These are phyloP conservation scores for Eucalyptus decipiens DNA, from an alignment of 345 rosid genomes.

Conservation along the genomic window DNA sequence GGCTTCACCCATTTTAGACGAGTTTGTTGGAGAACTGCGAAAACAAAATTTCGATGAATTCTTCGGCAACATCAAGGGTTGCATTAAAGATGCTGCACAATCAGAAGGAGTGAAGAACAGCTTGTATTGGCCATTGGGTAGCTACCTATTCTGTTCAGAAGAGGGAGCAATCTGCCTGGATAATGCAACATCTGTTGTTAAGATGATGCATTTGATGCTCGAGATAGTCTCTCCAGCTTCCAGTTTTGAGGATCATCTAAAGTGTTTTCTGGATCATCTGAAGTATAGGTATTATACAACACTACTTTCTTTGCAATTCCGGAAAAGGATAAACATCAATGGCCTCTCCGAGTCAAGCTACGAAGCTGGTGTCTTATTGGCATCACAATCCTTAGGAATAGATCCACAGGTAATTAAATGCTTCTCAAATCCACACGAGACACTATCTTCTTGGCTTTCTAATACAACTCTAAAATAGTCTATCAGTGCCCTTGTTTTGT, in stretches of 20 bases:
- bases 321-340: slow-evolving; percentile 12
- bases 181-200: slow-evolving; percentile 31
- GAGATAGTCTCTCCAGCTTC: slow-evolving; percentile 5
- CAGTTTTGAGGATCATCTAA: slow-evolving; percentile 28
- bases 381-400: slow-evolving; percentile 52
- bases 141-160: slow-evolving; percentile 53
- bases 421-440: neutral
- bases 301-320: slow-evolving; percentile 21
- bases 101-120: neutral
- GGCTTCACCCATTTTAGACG: slow-evolving; percentile 11
- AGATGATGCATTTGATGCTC: slow-evolving; percentile 44
- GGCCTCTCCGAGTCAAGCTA: slow-evolving; percentile 41
- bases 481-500: too few relatives aligned
- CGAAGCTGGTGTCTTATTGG: slow-evolving; percentile 49
- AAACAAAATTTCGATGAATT: neutral
- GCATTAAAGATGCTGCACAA: neutral
- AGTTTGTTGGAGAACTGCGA: neutral
- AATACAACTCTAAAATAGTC: neutral
- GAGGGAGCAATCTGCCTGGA: slow-evolving; percentile 76
- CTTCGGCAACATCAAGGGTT: slow-evolving; percentile 7
- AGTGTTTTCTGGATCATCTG: slow-evolving; percentile 1
- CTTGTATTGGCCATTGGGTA: slow-evolving; percentile 62
- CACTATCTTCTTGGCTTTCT: neutral
- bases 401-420: slow-evolving; percentile 9
- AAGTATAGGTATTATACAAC: slow-evolving; percentile 39